phyloP scores from a whole-genome alignment of 495 filamentous ascomycete genomes.

The Penicillium manginii region DNA sequence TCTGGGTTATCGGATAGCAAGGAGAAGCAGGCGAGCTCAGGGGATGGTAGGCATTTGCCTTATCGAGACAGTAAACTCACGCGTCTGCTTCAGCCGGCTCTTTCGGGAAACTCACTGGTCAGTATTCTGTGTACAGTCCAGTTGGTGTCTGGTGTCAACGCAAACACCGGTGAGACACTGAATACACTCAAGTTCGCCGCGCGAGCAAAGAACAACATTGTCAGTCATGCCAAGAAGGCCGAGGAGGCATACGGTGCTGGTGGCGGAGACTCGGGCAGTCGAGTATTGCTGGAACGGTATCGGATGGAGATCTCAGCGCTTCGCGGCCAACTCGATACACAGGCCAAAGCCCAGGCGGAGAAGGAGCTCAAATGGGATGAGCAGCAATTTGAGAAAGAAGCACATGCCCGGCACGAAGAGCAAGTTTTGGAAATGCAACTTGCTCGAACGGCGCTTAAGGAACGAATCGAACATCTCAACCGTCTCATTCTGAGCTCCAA shows the following conservation, averaged over 20 bases:
- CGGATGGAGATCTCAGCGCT: conserved; percentile 90
- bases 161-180: conserved; percentile 83
- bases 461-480: conserved; percentile 96
- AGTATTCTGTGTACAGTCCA: conserved; percentile 97
- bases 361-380: conserved; percentile 70
- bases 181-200: conserved; percentile 98
- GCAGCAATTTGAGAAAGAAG: conserved; percentile 76
- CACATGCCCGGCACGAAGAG: conserved; percentile 86
- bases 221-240: conserved; percentile 93
- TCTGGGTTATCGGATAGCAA: conserved; percentile 82
- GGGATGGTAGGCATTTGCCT: conserved; percentile 85
- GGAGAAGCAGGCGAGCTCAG: conserved; percentile 75
- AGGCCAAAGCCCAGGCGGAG: conserved; percentile 70
- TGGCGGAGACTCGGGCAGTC: conserved; percentile 75
- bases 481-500: conserved; percentile 94
- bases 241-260: conserved; percentile 82
- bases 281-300: conserved; percentile 90
- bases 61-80: conserved; percentile 98
- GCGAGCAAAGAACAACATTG: conserved; percentile 94
- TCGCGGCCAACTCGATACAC: conserved; percentile 76
- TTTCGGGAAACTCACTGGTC: conserved; percentile 92
- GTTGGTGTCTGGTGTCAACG: conserved; percentile 65
- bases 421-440: conserved; percentile 99
- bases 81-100: conserved; percentile 84
- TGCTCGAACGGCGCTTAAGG: conserved; percentile 91